Percentiles rank a stretch among this genome's conserved stretches.
Conservation (phyloP, 306 rosid species). For the Sesbania bispinosa region DNA sequence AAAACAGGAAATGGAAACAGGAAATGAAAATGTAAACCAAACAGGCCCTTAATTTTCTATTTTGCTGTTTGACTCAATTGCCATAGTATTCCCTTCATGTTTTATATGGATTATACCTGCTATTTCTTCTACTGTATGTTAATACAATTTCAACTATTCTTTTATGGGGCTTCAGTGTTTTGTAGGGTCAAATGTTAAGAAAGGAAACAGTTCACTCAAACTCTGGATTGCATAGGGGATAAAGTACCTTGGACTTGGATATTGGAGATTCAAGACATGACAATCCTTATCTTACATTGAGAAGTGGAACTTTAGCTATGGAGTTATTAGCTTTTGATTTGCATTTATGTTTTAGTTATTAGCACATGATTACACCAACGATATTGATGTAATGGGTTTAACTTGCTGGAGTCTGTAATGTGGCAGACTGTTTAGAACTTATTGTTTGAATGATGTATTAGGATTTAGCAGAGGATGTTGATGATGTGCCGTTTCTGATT, state of each 20-base stretch:
- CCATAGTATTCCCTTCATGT: background rate
- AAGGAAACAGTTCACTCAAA: conserved; percentile 37
- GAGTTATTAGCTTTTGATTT: conserved; percentile 51
- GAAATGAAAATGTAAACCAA: too few relatives aligned
- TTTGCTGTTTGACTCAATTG: conserved; percentile 7
- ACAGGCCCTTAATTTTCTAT: too few relatives aligned
- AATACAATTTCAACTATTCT: conserved; percentile 15
- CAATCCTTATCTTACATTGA: conserved; percentile 39
- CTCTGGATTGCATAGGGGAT: conserved; percentile 40
- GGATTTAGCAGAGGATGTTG: conserved; percentile 75
- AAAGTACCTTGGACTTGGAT: conserved; percentile 19
- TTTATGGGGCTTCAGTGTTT: conserved; percentile 26
- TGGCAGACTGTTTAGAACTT: conserved; percentile 53
- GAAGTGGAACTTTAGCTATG: conserved; percentile 53
- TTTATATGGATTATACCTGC: background rate
- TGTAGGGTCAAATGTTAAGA: conserved; percentile 47
- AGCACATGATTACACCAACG: conserved; percentile 51
- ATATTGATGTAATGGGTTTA: conserved; percentile 73
- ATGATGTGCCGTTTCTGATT: conserved; percentile 51
- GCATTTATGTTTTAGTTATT: conserved; percentile 50
- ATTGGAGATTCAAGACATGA: conserved; percentile 36
- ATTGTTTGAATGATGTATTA: conserved; percentile 66
- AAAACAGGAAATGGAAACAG: too few relatives aligned
- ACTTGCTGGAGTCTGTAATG: conserved; percentile 61
- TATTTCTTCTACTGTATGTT: background rate